These are phyloP conservation scores for Myxozyma monticola DNA, from an alignment of 805 yeast species.

Conservation along the genomic window DNA sequence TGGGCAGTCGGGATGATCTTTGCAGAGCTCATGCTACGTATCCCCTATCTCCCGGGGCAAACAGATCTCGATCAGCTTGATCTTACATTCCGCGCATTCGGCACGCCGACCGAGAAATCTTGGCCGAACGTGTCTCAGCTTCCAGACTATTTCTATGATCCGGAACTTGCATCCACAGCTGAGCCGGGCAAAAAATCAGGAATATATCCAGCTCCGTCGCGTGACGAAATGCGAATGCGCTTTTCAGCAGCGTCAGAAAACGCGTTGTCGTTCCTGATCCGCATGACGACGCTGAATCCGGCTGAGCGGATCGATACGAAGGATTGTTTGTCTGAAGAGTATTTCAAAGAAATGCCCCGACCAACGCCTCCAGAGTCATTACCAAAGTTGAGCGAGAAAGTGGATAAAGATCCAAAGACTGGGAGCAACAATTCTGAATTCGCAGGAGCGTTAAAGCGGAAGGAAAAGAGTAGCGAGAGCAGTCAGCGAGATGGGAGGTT, in stretches of 20 bases:
- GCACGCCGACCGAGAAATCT: constrained; percentile 87
- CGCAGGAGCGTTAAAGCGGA: not conserved
- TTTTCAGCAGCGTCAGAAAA: constrained; percentile 66
- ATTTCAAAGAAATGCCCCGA: constrained; percentile 46
- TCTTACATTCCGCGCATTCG: constrained; percentile 91
- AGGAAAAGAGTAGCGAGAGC: constrained; percentile 4
- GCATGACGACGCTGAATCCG: constrained; percentile 63
- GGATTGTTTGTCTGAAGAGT: constrained; percentile 85
- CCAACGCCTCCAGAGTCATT: constrained; percentile 25
- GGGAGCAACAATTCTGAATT: constrained; percentile 14
- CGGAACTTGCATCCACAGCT: constrained; percentile 40
- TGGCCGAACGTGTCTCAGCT: constrained; percentile 90
- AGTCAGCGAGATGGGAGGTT: constrained; percentile 3
- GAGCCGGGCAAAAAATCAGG: constrained; percentile 21
- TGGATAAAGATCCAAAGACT: not conserved
- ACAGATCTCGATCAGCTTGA: constrained; percentile 88
- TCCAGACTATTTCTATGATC: constrained; percentile 75
- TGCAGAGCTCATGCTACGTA: constrained; percentile 93
- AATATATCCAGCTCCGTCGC: constrained; percentile 57
- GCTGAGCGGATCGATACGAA: constrained; percentile 90
- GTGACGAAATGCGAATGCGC: constrained; percentile 72
- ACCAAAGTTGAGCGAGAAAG: constrained; percentile 16
- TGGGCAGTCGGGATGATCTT: constrained; percentile 98
- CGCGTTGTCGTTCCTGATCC: constrained; percentile 77
- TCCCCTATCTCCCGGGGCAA: constrained; percentile 91